Base-by-base conservation (phyloP, 169 alveolate species). In the Plasmodium gallinaceum region DNA sequence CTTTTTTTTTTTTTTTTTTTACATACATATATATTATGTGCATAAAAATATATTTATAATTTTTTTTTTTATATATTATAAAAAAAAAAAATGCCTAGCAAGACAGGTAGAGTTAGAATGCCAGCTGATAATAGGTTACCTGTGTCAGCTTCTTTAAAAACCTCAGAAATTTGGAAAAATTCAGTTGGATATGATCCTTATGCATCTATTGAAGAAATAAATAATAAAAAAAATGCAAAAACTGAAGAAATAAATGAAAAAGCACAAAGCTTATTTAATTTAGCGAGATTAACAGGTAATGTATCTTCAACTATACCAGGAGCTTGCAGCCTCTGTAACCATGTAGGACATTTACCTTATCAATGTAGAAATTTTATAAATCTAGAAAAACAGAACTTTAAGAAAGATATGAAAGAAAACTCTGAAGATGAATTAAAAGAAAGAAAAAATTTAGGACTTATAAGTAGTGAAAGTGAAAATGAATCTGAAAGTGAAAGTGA, bases 131-230 rank as follows among this genome's bases (percentile, higher is more conserved):
- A 87, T 71, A 65, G 88, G 32, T 60, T 87, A 14, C 88, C 92
- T 14, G 88, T 87, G 10, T 87, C 92, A 42, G 92, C 88, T 14
- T 87, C 92, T n/a, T 70, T 87, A 64, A 87, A 71, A 43, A 74
- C 92, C 7, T 65, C 88, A 16, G 92, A 87, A 52, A 87, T 87
- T 18, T 87, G 92, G 92, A 87, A 87, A 45, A 87, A 69, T 20
- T 73, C 92, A 18, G 92, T 87, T 52, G 92, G 92, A 1, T 87
- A 87, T 87, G 92, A 87, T 6, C 92, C 92, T 0, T 87, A 87
- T 71, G 91, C 91, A n/a, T 83, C 91, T 18, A 37, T 68, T n/a
- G 91, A 83, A 70, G 91, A 83, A 45, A 24, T 83, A 46, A 65
- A 71, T 69, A 73, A 68, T 18, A 87, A 73, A 51, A 74, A 87